phyloP scores from a whole-genome alignment of 768 basidiomycete species.

The Russula olivacea region DNA sequence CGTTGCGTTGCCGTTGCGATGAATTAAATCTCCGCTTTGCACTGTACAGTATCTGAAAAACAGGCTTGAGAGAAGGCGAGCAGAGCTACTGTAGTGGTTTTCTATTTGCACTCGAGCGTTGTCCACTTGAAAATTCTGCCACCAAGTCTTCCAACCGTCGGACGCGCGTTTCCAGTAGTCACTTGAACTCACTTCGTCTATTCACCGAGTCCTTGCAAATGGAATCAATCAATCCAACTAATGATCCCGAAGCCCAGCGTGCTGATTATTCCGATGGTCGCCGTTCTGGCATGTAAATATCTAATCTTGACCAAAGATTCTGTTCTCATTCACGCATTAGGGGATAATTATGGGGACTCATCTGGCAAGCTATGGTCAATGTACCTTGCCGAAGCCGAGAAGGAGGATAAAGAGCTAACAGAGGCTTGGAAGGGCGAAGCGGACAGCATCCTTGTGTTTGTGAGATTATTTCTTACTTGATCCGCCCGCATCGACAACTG shows the following conservation, averaged over 20 bases:
- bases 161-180: not conserved
- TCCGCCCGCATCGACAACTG: not conserved
- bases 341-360: slow-evolving; percentile 1
- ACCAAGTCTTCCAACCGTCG: not conserved
- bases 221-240: not conserved
- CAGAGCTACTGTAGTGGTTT: too few species aligned
- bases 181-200: not conserved
- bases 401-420: not conserved
- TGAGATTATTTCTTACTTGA: not conserved
- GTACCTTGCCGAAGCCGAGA: slow-evolving; percentile 8
- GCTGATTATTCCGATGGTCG: not conserved
- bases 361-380: slow-evolving; percentile 10
- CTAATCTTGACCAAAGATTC: not conserved
- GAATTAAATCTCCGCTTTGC: too few species aligned
- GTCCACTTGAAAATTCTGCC: too few species aligned
- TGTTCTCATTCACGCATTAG: not conserved
- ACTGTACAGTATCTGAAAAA: too few species aligned
- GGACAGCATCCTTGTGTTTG: slow-evolving; percentile 11
- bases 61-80: too few species aligned
- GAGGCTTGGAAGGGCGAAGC: slow-evolving; percentile 11
- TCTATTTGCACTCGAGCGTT: too few species aligned
- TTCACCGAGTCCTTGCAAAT: not conserved
- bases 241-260: not conserved
- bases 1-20: too few species aligned
- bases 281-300: not conserved